Conservation (phyloP, 768 basidiomycete species). For the Amanita exitialis region DNA sequence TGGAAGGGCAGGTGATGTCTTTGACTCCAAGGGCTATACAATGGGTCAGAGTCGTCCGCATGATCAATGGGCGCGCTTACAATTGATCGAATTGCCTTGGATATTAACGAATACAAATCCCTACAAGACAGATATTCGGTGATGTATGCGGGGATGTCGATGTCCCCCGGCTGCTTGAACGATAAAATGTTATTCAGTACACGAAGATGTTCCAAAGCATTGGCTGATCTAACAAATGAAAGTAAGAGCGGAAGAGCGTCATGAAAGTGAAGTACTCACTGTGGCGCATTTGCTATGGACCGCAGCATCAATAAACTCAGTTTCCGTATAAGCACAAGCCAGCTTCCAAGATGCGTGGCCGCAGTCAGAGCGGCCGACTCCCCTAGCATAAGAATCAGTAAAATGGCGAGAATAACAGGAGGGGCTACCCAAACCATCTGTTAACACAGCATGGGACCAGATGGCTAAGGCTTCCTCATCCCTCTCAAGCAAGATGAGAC, state of each 20-base stretch:
- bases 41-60: neutral
- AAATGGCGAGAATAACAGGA: neutral
- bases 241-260: neutral
- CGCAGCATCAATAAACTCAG: constrained; percentile 37
- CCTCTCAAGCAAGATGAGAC: constrained; percentile 51
- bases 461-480: constrained; percentile 33
- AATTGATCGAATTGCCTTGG: constrained; percentile 31
- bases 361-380: constrained; percentile 28
- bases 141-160: constrained; percentile 17
- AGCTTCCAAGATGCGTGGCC: constrained; percentile 27
- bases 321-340: constrained; percentile 43
- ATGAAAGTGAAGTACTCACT: constrained; percentile 28
- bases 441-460: constrained; percentile 32
- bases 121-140: constrained; percentile 35
- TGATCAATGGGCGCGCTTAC: constrained; percentile 26
- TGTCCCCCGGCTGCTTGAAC: constrained; percentile 10
- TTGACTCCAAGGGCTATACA: constrained; percentile 46
- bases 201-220: constrained; percentile 36
- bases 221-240: constrained; percentile 30
- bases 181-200: constrained; percentile 41
- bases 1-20: constrained; percentile 22
- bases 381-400: constrained; percentile 19
- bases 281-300: constrained; percentile 36
- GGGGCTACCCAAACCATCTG: constrained; percentile 19
- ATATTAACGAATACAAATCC: constrained; percentile 35